phyloP scores from a whole-genome alignment of 805 yeast genomes.

The Naumovozyma dairenensis region DNA sequence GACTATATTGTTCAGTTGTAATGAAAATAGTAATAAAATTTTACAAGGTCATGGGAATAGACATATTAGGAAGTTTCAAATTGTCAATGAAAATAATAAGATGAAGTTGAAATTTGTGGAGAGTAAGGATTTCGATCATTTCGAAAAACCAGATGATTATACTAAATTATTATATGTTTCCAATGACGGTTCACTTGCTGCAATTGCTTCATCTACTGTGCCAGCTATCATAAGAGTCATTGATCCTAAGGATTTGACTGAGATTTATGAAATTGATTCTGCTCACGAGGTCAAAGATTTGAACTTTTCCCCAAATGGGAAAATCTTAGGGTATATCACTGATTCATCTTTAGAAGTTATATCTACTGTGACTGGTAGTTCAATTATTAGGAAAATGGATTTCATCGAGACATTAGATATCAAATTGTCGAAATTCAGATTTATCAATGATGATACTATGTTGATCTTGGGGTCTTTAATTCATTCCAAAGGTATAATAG shows the following conservation, averaged over 20 bases:
- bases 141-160: constrained; percentile 47
- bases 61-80: constrained; percentile 56
- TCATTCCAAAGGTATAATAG: constrained; percentile 32
- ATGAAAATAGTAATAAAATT: constrained; percentile 54
- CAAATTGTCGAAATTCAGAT: constrained; percentile 29
- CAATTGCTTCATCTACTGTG: constrained; percentile 53
- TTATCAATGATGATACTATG: constrained; percentile 26
- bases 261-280: constrained; percentile 43
- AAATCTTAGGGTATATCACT: constrained; percentile 54
- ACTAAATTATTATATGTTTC: constrained; percentile 49
- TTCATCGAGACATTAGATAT: constrained; percentile 19
- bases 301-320: constrained; percentile 56
- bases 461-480: constrained; percentile 38
- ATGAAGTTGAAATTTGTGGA: constrained; percentile 50
- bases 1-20: constrained; percentile 61
- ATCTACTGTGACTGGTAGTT: constrained; percentile 33
- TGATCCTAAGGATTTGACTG: constrained; percentile 43
- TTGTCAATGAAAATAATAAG: constrained; percentile 26
- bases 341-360: constrained; percentile 38
- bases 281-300: constrained; percentile 52
- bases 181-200: constrained; percentile 49
- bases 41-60: constrained; percentile 49
- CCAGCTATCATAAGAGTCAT: constrained; percentile 58
- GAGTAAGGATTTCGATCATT: constrained; percentile 46
- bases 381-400: constrained; percentile 26